Base-by-base conservation (phyloP, 2,329 filamentous ascomycete genomes). In the Microsporum canis region DNA sequence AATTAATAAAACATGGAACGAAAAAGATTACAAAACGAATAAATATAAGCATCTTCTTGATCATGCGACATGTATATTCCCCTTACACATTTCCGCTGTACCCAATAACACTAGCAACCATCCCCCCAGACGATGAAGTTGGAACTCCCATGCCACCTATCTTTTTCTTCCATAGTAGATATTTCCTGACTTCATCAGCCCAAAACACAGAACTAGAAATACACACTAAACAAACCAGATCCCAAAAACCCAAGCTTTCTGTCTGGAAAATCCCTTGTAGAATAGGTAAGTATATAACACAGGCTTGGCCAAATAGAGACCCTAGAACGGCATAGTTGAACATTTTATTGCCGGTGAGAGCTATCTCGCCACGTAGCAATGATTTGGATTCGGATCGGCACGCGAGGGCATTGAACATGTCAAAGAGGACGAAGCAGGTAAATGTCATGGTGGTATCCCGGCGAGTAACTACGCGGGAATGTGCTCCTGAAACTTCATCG, bases 381-480 rank as follows among this genome's bases (percentile, higher is more conserved):
- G 89, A 95, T 73, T 97, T 97, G 64, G 83, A 85, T 71, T 96
- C 91, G 5, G 88, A 95, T 56, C 94, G 89, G 75, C 94, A 99
- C 14, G 89, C 87, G 27, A 99, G 80, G 1, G 94, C 94, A 74
- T 99, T 97, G 80, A 97, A 96, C 94, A 99, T 99, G 79, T 99
- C 94, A 75, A 97, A 99, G 60, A 99, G 83, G 53, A 99, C 94
- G 71, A 99, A 99, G 76, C 91, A 96, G 4, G 94, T 99, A 72
- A 99, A 99, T 0, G 94, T 97, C 88, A 99, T 96, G 65, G 94
- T 99, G 1, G 94, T 99, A 76, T 99, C 94, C 67, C 95, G 90
- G 57, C 89, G 89, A 0, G 87, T 95, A 62, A 97, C 88, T 62
- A 86, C 79, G 60, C 89, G 72, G 3, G 73, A 72, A n/a, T 69